These are phyloP conservation scores for Heritiera littoralis DNA, from an alignment of 345 rosid species.

Conservation along the genomic window DNA sequence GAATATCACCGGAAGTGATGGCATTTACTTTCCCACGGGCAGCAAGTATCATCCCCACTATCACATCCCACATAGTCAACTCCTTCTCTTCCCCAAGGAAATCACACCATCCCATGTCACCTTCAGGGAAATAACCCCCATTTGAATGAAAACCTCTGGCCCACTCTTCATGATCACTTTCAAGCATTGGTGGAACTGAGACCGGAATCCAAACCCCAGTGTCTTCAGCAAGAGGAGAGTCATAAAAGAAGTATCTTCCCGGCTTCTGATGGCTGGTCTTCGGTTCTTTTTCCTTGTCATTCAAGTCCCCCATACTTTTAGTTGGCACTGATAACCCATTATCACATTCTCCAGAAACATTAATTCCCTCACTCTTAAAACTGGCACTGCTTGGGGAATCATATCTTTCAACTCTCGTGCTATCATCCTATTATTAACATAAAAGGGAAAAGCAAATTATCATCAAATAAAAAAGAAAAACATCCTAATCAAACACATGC, in stretches of 20 bases:
- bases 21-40: constrained; percentile 84
- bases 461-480: background rate
- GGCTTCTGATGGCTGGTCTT: constrained; percentile 32
- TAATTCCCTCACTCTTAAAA: constrained; percentile 17
- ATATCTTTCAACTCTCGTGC: constrained; percentile 22
- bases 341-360: constrained; percentile 26
- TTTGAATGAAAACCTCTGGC: constrained; percentile 53
- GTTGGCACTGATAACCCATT: constrained; percentile 9
- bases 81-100: constrained; percentile 62
- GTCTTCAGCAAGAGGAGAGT: constrained; percentile 72
- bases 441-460: background rate
- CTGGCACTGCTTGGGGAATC: constrained; percentile 2
- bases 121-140: constrained; percentile 92
- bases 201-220: constrained; percentile 98
- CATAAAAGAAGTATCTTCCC: constrained; percentile 83
- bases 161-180: constrained; percentile 66
- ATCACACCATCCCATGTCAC: constrained; percentile 83
- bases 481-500: background rate
- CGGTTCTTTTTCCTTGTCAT: constrained; percentile 24
- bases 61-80: constrained; percentile 95
- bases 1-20: constrained; percentile 63
- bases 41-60: constrained; percentile 76
- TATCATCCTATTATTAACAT: constrained; percentile 11
- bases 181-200: constrained; percentile 91
- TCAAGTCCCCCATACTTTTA: constrained; percentile 1